Conservation (phyloP, 306 rosid genomes). For the Begonia fuchsioides region DNA sequence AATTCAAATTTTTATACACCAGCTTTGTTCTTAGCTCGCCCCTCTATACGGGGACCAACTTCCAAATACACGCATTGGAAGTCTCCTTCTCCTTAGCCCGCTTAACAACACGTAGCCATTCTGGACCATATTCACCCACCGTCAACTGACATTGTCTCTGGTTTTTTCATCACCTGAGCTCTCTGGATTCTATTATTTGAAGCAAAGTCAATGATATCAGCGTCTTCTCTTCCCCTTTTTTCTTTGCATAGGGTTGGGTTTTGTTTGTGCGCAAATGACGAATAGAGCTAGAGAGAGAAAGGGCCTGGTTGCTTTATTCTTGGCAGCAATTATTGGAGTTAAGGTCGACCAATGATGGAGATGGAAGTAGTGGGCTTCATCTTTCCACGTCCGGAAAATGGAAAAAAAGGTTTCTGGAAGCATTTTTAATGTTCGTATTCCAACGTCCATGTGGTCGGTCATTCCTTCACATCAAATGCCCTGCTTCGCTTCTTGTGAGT, state of each 20-base stretch:
- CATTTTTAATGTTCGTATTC: conserved; percentile 33
- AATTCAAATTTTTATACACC: background rate
- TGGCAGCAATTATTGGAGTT: conserved; percentile 15
- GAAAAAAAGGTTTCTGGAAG: conserved; percentile 42
- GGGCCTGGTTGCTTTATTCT: background rate
- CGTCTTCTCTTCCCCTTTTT: background rate
- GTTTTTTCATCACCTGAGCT: background rate
- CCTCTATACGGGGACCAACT: conserved; percentile 1
- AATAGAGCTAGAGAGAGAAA: background rate
- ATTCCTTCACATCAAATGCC: conserved; percentile 35
- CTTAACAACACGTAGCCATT: background rate
- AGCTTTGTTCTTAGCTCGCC: background rate
- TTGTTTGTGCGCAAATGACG: background rate
- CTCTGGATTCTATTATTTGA: background rate
- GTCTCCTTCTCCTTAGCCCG: background rate
- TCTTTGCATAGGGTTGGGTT: background rate
- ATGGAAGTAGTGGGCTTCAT: conserved; percentile 31
- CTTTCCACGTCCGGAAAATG: conserved; percentile 72
- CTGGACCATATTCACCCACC: background rate
- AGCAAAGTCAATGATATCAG: too few species aligned
- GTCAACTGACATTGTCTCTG: background rate
- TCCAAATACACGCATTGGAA: background rate
- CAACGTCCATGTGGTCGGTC: conserved; percentile 23
- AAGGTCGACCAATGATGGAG: conserved; percentile 24
- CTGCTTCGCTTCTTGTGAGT: conserved; percentile 38